Percentiles rank a stretch among this genome's conserved stretches.
These are phyloP conservation scores for Millerozyma miso DNA, from an alignment of 805 yeast species.

Conservation along the genomic window DNA sequence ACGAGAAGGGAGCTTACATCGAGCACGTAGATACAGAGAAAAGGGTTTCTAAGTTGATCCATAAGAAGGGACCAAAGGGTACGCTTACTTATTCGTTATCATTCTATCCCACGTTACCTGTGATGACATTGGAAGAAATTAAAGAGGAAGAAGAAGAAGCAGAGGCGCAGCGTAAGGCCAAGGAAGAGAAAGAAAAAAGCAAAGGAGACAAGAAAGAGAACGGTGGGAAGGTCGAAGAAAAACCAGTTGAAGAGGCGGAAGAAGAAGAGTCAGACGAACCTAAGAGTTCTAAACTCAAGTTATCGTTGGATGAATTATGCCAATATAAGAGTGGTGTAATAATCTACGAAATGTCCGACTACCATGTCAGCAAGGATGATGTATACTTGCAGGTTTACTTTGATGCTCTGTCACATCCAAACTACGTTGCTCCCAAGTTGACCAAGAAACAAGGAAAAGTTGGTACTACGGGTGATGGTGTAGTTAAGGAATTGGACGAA, in stretches of 20 bases:
- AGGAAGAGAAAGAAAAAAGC: conserved; percentile 24
- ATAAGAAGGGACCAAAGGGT: conserved; percentile 84
- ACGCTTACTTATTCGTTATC: conserved; percentile 65
- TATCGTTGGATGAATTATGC: conserved; percentile 55
- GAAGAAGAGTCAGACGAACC: conserved; percentile 31
- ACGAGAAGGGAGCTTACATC: conserved; percentile 59
- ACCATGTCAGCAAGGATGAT: conserved; percentile 49
- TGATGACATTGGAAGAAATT: conserved; percentile 71
- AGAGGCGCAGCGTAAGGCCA: conserved; percentile 30
- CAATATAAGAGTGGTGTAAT: conserved; percentile 72
- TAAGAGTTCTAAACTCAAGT: conserved; percentile 33
- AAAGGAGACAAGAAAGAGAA: conserved; percentile 8
- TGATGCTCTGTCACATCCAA: conserved; percentile 69
- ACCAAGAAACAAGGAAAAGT: conserved; percentile 35
- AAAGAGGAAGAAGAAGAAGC: conserved; percentile 47
- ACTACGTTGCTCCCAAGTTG: conserved; percentile 53
- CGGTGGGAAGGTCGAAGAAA: conserved; percentile 12
- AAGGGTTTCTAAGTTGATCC: conserved; percentile 60
- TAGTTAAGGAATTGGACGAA: conserved; percentile 72
- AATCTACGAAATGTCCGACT: conserved; percentile 60
- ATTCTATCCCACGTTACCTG: conserved; percentile 80
- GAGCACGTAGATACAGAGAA: conserved; percentile 54
- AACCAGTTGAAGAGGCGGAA: conserved; percentile 32
- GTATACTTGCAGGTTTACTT: conserved; percentile 70
- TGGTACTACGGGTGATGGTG: conserved; percentile 61